phyloP scores from a whole-genome alignment of 2,329 filamentous ascomycete genomes.

The Aureobasidium lini region DNA sequence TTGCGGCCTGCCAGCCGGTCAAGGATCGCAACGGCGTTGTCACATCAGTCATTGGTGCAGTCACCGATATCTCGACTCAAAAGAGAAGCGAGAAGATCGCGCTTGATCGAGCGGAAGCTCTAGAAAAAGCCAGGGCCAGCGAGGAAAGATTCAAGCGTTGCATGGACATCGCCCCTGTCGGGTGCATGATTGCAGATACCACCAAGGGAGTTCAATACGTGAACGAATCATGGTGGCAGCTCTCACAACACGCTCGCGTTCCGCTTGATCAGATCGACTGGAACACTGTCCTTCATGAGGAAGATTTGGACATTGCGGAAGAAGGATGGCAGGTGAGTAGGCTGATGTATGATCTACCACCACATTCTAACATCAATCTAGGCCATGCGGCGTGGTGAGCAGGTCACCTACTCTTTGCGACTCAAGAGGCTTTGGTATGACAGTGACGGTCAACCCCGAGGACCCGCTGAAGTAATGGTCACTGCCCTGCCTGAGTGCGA shows the following conservation, averaged over 20 bases:
- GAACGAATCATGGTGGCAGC: constrained; percentile 13
- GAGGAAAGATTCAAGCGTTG: constrained; percentile 23
- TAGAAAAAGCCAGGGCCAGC: constrained; percentile 34
- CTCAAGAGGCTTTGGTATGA: constrained; percentile 30
- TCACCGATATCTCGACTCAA: constrained; percentile 21
- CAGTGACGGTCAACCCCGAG: background rate
- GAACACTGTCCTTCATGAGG: constrained; percentile 15
- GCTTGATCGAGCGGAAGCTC: constrained; percentile 31
- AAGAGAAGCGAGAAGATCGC: constrained; percentile 26
- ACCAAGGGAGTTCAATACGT: constrained; percentile 12
- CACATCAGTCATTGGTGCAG: constrained; percentile 17
- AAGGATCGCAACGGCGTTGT: constrained; percentile 3
- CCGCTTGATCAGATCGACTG: constrained; percentile 23
- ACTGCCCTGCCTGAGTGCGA: constrained; percentile 27
- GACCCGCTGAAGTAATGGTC: constrained; percentile 25
- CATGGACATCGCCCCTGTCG: constrained; percentile 29
- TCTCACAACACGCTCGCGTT: constrained; percentile 1
- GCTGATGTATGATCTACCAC: background rate
- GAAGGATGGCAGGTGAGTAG: constrained; percentile 26
- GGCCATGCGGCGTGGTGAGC: constrained; percentile 1
- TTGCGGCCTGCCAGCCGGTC: background rate
- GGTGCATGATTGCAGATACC: constrained; percentile 22
- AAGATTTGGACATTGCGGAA: constrained; percentile 29
- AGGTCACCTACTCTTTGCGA: constrained; percentile 29
- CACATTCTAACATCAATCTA: background rate